These are phyloP conservation scores for Hansenula sp. DNA, from an alignment of 1,139 yeast genomes.

Conservation along the genomic window DNA sequence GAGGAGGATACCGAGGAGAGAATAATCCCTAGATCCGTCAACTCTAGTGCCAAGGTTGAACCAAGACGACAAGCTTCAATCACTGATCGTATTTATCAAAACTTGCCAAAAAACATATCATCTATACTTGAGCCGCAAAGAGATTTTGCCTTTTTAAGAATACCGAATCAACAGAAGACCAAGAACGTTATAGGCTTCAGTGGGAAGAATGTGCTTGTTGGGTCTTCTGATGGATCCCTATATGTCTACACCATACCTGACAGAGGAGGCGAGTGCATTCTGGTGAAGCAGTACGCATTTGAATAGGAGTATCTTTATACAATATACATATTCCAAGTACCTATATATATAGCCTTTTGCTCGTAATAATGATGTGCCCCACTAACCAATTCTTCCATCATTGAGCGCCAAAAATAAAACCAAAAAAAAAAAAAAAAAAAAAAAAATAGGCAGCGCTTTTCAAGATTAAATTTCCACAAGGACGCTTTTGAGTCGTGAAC, in stretches of 20 bases:
- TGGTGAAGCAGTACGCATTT: slow-evolving; percentile 30
- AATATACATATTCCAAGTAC: neutral
- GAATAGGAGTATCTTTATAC: slow-evolving; percentile 4
- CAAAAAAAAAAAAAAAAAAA: neutral
- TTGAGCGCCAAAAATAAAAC: neutral
- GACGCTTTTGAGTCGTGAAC: no score
- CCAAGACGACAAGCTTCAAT: slow-evolving; percentile 13
- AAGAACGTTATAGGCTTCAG: slow-evolving; percentile 22
- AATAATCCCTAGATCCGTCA: slow-evolving; percentile 1
- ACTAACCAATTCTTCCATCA: no score
- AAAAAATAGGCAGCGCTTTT: no score
- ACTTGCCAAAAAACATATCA: slow-evolving; percentile 27
- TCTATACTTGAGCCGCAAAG: slow-evolving; percentile 35
- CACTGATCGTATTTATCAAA: slow-evolving; percentile 18
- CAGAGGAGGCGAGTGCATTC: slow-evolving; percentile 31
- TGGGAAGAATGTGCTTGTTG: slow-evolving; percentile 23
- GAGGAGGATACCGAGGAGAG: neutral
- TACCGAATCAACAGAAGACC: slow-evolving; percentile 22
- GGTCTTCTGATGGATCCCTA: slow-evolving; percentile 23
- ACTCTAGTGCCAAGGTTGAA: neutral
- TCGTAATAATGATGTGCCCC: neutral
- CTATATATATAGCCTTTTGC: neutral
- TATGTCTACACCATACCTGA: slow-evolving; percentile 25
- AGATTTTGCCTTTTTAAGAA: slow-evolving; percentile 32
- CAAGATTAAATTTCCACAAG: no score